These are phyloP conservation scores for Globisporangium alternatum DNA, from an alignment of 352 stramenopile genomes.

Conservation along the genomic window DNA sequence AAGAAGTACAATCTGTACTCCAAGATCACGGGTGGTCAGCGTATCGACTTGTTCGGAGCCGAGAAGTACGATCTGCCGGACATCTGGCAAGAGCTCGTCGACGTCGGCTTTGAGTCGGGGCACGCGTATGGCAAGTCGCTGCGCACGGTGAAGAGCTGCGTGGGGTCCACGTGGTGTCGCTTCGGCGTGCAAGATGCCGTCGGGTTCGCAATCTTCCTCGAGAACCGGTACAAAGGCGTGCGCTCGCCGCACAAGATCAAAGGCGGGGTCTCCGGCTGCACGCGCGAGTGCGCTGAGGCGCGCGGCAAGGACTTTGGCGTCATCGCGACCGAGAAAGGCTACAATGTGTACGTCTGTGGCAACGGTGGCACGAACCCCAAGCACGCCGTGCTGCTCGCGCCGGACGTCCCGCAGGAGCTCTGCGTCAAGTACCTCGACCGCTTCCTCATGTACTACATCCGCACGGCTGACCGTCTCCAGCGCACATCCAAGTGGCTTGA, in stretches of 20 bases:
- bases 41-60: slow-evolving; percentile 91
- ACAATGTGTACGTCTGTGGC: slow-evolving; percentile 90
- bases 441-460: slow-evolving; percentile 92
- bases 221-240: slow-evolving; percentile 92
- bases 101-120: slow-evolving; percentile 89
- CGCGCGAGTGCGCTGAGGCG: slow-evolving; percentile 90
- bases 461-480: slow-evolving; percentile 66
- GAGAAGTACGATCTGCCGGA: slow-evolving; percentile 89
- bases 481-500: slow-evolving; percentile 89
- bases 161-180: slow-evolving; percentile 91
- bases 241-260: slow-evolving; percentile 93
- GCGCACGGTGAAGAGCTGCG: slow-evolving; percentile 92
- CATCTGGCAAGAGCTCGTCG: slow-evolving; percentile 91
- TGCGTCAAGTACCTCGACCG: slow-evolving; percentile 87
- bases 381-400: slow-evolving; percentile 63
- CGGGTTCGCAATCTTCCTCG: slow-evolving; percentile 87
- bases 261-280: slow-evolving; percentile 87
- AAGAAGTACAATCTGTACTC: slow-evolving; percentile 91
- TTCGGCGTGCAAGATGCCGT: slow-evolving; percentile 91
- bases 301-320: slow-evolving; percentile 92
- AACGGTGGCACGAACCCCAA: slow-evolving; percentile 87
- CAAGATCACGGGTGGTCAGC: slow-evolving; percentile 94
- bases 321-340: slow-evolving; percentile 91
- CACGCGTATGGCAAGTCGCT: slow-evolving; percentile 93
- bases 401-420: slow-evolving; percentile 47